These are phyloP conservation scores for Boletus edulis DNA, from an alignment of 768 basidiomycete species.

Conservation along the genomic window DNA sequence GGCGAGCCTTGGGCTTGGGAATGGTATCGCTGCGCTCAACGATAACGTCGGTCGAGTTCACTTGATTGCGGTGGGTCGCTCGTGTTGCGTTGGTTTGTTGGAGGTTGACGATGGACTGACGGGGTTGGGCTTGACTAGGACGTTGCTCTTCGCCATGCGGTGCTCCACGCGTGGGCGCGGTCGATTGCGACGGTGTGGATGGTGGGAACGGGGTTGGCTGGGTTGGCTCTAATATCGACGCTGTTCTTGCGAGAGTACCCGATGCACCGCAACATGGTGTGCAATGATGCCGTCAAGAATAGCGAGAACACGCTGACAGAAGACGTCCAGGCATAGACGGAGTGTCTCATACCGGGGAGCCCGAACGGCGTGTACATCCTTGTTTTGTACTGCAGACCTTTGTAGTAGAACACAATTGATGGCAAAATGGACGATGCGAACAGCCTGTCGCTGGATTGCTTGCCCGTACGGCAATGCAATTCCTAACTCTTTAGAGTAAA, in stretches of 20 bases:
- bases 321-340: not conserved
- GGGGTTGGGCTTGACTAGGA: conserved; percentile 38
- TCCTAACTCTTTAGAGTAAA: no score
- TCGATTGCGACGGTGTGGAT: conserved; percentile 67
- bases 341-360: no score
- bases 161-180: conserved; percentile 64
- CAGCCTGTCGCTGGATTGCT: no score
- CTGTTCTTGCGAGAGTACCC: conserved; percentile 60
- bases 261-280: conserved; percentile 49
- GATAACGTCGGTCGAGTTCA: conserved; percentile 45
- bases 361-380: no score
- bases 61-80: conserved; percentile 13
- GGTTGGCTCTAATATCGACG: conserved; percentile 47
- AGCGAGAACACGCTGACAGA: not conserved
- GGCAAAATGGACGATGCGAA: no score
- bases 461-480: no score
- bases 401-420: no score
- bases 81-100: not conserved
- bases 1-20: conserved; percentile 25
- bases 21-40: conserved; percentile 40
- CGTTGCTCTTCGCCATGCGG: conserved; percentile 41
- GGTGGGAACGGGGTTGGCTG: conserved; percentile 57
- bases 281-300: conserved; percentile 23
- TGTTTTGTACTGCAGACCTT: no score
- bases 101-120: not conserved